Evolutionary conservation across 306 rosid genomes (phyloP).

Genomic region (Morella rubra): DNA sequence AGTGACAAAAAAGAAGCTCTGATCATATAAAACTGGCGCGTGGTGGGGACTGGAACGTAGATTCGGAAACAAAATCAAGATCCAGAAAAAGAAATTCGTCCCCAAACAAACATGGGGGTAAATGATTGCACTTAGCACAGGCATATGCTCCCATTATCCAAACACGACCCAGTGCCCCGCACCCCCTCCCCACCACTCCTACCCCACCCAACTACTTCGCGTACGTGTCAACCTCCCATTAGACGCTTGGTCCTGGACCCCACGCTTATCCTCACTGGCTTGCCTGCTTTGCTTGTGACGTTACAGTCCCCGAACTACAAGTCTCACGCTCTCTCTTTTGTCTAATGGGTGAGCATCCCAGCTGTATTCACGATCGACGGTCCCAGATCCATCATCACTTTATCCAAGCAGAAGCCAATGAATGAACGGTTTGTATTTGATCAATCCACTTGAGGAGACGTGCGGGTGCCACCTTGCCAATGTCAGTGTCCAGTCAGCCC

Average conservation of each 20-base stretch:
- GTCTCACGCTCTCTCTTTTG: not conserved
- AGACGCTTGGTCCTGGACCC: not conserved
- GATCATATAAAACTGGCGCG: too few species aligned
- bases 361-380: constrained; percentile 37
- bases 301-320: constrained; percentile 12
- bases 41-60: too few species aligned
- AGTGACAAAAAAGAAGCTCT: too few species aligned
- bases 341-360: not conserved
- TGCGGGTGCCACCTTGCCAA: not conserved
- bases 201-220: not conserved
- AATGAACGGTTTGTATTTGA: constrained; percentile 5
- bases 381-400: not conserved
- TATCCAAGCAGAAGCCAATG: not conserved
- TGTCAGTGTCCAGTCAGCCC: constrained; percentile 28
- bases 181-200: not conserved
- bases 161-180: not conserved
- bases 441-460: constrained; percentile 12
- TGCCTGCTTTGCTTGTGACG: constrained; percentile 23
- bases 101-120: not conserved
- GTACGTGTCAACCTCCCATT: not conserved
- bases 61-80: not conserved
- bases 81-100: not conserved
- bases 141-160: not conserved
- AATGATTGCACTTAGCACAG: too few species aligned
- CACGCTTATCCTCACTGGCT: not conserved